A percentile compares a stretch with the other conserved stretches of the same genome.
Conservation (phyloP, 768 basidiomycete genomes). For the Hypholoma sublateritium region DNA sequence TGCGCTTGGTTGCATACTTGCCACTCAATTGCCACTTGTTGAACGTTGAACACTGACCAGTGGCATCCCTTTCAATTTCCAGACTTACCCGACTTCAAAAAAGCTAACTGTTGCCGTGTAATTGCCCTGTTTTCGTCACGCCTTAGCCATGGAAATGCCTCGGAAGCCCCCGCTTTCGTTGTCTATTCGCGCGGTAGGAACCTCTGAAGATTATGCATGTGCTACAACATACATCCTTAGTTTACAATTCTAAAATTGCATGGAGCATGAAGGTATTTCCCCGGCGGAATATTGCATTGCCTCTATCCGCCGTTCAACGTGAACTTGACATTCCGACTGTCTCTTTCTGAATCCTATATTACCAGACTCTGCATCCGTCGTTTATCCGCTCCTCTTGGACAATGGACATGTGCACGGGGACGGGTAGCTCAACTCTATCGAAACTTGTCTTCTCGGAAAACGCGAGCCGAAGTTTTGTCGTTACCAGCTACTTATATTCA, state of each 20-base stretch:
- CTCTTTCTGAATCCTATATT: background rate
- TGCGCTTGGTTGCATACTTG: too few species aligned
- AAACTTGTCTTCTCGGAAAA: conserved; percentile 5
- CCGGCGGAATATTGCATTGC: background rate
- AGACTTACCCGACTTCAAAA: too few species aligned
- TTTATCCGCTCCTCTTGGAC: conserved; percentile 21
- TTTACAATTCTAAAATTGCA: background rate
- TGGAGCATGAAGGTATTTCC: background rate
- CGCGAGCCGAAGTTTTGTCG: conserved; percentile 21
- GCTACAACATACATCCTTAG: background rate
- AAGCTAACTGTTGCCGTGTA: too few species aligned
- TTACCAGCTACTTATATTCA: conserved; percentile 2
- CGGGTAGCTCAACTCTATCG: too few species aligned
- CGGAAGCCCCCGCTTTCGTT: background rate
- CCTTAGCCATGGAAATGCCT: background rate
- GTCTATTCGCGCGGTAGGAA: background rate
- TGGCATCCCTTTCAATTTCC: too few species aligned
- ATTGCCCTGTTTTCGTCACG: too few species aligned
- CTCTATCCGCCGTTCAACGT: background rate
- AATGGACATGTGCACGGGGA: background rate
- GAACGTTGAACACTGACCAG: too few species aligned
- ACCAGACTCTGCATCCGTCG: conserved; percentile 17
- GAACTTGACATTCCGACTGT: background rate
- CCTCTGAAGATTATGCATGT: background rate
- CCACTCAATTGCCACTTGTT: too few species aligned